A percentile compares a stretch with the other conserved stretches of the same genome.
Evolutionary conservation across 805 yeast genomes (phyloP).

Genomic region (Cyberlindnera japonica): DNA sequence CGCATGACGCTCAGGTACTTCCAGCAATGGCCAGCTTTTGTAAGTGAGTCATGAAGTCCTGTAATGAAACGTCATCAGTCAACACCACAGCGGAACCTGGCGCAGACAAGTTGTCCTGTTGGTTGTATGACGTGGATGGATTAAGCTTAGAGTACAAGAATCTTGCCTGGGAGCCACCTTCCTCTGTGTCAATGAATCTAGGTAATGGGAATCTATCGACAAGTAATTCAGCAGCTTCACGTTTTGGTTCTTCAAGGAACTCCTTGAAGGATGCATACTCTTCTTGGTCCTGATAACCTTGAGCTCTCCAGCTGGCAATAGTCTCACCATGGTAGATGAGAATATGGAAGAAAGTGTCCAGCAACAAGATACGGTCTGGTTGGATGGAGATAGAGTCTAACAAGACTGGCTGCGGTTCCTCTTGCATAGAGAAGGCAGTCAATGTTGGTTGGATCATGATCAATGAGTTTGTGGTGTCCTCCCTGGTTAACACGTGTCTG

Average conservation of each 20-base stretch:
- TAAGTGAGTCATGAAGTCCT: conserved; percentile 35
- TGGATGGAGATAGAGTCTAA: conserved; percentile 61
- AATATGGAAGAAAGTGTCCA: conserved; percentile 69
- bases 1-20: conserved; percentile 10
- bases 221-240: conserved; percentile 61
- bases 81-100: conserved; percentile 38
- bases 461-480: conserved; percentile 56
- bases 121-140: conserved; percentile 57
- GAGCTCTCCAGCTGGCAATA: conserved; percentile 64
- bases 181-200: conserved; percentile 68
- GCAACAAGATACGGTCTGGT: conserved; percentile 50
- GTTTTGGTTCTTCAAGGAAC: conserved; percentile 57
- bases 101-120: conserved; percentile 31
- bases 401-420: conserved; percentile 56
- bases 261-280: conserved; percentile 58
- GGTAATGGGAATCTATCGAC: conserved; percentile 70
- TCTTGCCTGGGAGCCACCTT: conserved; percentile 74
- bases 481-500: conserved; percentile 58
- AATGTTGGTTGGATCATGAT: conserved; percentile 70
- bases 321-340: conserved; percentile 63
- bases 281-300: conserved; percentile 56
- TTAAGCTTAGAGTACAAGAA: conserved; percentile 66
- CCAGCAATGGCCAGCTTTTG: conserved; percentile 24
- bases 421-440: conserved; percentile 45
- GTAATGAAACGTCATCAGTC: conserved; percentile 48